Conservation (phyloP, 768 basidiomycete genomes). For the Tylopilus cervinicoccineus region DNA sequence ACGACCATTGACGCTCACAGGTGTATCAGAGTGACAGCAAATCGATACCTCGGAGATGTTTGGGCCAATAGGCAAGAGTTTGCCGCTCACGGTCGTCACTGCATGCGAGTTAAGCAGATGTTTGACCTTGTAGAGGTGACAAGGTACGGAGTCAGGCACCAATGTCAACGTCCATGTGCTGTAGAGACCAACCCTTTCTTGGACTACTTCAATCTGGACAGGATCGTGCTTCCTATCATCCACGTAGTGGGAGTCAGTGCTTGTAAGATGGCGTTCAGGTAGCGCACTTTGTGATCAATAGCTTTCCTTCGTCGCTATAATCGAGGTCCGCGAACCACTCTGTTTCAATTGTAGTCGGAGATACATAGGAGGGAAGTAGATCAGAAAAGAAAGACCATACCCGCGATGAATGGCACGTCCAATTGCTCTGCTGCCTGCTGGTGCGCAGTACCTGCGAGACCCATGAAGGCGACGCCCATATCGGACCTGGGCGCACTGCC, state of each 20-base stretch:
- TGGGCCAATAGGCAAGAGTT: conserved; percentile 39
- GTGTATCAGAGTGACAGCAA: conserved; percentile 64
- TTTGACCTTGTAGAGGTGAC: conserved; percentile 34
- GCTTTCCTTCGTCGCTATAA: conserved; percentile 51
- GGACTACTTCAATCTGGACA: conserved; percentile 40
- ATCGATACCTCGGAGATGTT: conserved; percentile 52
- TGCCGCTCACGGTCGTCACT: conserved; percentile 46
- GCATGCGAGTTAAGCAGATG: conserved; percentile 39
- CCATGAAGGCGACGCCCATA: conserved; percentile 49
- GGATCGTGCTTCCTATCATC: conserved; percentile 47
- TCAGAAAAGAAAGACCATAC: conserved; percentile 21
- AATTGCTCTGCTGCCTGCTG: conserved; percentile 51
- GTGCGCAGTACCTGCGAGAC: conserved; percentile 61
- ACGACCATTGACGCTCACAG: conserved; percentile 36
- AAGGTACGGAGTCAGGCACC: neutral
- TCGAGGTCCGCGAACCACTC: conserved; percentile 70
- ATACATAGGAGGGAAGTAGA: neutral
- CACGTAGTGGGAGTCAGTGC: neutral
- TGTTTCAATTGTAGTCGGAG: conserved; percentile 15
- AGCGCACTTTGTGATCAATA: conserved; percentile 55
- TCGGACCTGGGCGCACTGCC: conserved; percentile 16
- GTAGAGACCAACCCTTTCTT: neutral
- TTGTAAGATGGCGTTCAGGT: too few species aligned
- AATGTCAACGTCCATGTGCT: neutral
- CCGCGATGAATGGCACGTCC: conserved; percentile 59